A percentile compares a stretch with the other conserved stretches of the same genome.
Conservation (phyloP, 2,329 filamentous ascomycete species). For the Talaromyces sp. region DNA sequence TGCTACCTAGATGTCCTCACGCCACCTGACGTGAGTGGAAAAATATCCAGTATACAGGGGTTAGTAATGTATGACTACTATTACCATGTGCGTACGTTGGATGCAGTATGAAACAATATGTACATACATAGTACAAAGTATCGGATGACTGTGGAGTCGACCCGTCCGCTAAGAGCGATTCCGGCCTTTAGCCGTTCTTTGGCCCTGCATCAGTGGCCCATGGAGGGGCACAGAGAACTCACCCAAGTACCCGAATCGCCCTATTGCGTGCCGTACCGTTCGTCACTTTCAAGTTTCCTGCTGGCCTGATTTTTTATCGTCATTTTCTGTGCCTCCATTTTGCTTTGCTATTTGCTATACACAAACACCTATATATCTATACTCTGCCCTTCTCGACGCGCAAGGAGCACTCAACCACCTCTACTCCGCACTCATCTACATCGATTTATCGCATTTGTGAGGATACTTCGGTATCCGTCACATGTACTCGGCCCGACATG, state of each 20-base stretch:
- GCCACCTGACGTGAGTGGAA: conserved; percentile 1
- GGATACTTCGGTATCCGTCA: neutral
- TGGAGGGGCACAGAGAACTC: conserved; percentile 6
- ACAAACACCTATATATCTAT: neutral
- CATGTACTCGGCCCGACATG: conserved; percentile 13
- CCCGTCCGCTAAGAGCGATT: neutral
- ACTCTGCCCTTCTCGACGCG: neutral
- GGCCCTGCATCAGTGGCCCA: neutral
- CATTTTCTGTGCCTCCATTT: neutral
- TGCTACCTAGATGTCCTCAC: neutral
- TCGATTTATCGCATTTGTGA: neutral
- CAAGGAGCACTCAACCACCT: neutral
- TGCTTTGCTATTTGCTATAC: neutral
- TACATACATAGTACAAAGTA: neutral
- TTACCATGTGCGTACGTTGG: too few species aligned
- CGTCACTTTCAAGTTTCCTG: neutral
- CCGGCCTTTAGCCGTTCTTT: conserved; percentile 12
- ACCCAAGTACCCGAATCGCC: neutral
- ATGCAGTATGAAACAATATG: neutral
- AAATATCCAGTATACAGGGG: neutral
- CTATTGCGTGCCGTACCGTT: neutral
- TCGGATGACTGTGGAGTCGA: neutral
- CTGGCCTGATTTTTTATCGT: neutral
- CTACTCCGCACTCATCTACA: neutral
- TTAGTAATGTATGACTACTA: neutral